A percentile compares a stretch with the other conserved stretches of the same genome.
These are phyloP conservation scores for Sequoia sempervirens DNA, from an alignment of 75 land plant species.

Conservation along the genomic window DNA sequence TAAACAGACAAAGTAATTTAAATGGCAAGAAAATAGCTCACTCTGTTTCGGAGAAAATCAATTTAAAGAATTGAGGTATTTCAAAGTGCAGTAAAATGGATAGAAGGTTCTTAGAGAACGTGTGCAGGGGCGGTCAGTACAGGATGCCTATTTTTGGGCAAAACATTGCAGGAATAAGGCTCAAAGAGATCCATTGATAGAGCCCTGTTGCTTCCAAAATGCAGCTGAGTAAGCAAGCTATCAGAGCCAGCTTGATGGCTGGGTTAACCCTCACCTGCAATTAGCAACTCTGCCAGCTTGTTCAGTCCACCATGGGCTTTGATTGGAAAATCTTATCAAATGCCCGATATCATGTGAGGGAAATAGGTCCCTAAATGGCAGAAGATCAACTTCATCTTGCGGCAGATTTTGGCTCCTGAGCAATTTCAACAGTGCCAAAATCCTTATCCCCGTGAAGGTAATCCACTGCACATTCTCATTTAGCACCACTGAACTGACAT, in stretches of 20 bases:
- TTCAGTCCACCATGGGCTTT: conserved; percentile 49
- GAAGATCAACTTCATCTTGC: conserved; percentile 30
- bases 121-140: no score
- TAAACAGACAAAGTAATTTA: no score
- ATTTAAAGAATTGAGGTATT: no score
- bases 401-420: conserved; percentile 49
- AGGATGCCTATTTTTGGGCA: no score
- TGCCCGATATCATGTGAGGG: conserved; percentile 63
- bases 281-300: conserved; percentile 44
- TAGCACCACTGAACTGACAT: conserved; percentile 60
- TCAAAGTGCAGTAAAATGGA: no score
- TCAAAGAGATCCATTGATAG: conserved; percentile 40
- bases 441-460: conserved; percentile 57
- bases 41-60: no score
- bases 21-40: no score
- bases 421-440: conserved; percentile 54
- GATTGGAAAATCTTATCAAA: conserved; percentile 40
- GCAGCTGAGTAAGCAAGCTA: conserved; percentile 53
- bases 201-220: conserved; percentile 45
- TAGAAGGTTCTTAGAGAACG: no score
- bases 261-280: conserved; percentile 41
- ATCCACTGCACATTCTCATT: conserved; percentile 56
- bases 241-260: conserved; percentile 70
- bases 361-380: conserved; percentile 40
- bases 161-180: no score